Evolutionary conservation across 768 basidiomycete species (phyloP), one percentile per base, ranked within the genome.

Genomic region (Suillus paluster): DNA sequence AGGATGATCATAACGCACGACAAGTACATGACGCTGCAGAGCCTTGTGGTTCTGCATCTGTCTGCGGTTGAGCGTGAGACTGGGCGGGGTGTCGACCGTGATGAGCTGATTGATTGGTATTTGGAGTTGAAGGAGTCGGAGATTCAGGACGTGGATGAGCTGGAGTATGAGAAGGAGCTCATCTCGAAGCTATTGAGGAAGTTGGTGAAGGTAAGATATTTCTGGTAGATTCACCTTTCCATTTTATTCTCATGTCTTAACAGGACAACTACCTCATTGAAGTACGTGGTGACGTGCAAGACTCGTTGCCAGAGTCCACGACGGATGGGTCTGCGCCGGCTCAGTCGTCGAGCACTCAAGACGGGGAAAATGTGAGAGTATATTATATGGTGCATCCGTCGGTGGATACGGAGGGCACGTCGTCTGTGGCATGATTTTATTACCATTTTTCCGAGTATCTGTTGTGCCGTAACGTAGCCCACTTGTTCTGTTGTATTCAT

Each of bases 21-120:
- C 83, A 89, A 92, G 74, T 99, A 95, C 77, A 88, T 95, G 77
- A 85, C 88, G 46, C 83, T 99, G 67, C 95, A 95, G 79, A 92
- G 89, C 70, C 81, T 98, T 66, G 86, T 97, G 68, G 88, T 99
- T 33, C 70, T 96, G 60, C 90, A 95, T 68, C 78, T 99, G 27
- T 80, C 87, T 19, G 86, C 89, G 41, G 79, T 87, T 14, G 97
- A 99, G 77, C 81, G 84, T 30, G 85, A 87, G 68, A 89, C 85
- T 0, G 90, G 89, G 21, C 81, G 77, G 57, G 96, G 96, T 3
- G 77, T 97, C 44, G 92, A 95, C 69, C 84, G 90, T 49, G 95
- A 97, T 66, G 96, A 97, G 68, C 82, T 99, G 59, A 91, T 97
- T 64, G 94, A 97, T 72, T 97, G 95, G 96, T 99, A 98, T 72